phyloP scores from a whole-genome alignment of 352 stramenopile species.

The Globisporangium middletonii region DNA sequence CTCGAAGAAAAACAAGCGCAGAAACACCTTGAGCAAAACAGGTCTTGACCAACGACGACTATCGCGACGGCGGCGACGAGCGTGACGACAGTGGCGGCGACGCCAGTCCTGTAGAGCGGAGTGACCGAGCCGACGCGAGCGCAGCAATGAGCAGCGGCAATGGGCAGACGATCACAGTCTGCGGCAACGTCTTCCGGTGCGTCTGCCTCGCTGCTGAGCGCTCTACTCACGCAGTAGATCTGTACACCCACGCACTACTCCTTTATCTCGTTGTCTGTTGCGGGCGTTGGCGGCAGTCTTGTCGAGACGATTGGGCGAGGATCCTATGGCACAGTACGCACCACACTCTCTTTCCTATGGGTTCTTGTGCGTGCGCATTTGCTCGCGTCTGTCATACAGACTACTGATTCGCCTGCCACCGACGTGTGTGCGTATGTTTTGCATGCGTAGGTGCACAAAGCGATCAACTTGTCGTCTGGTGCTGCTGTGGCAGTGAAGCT shows the following conservation, averaged over 20 bases:
- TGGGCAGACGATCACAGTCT: conserved; percentile 73
- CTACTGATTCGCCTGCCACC: background rate
- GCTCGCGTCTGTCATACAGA: background rate
- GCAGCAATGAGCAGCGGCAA: conserved; percentile 49
- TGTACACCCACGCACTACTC: background rate
- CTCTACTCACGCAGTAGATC: background rate
- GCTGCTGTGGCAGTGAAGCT: conserved; percentile 78
- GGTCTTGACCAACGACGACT: background rate
- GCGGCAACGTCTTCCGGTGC: conserved; percentile 76
- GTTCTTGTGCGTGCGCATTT: no score
- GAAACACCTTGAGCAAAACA: background rate
- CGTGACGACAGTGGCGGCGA: background rate
- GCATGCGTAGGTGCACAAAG: conserved; percentile 62
- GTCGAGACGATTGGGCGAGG: conserved; percentile 74
- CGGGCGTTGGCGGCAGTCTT: conserved; percentile 27
- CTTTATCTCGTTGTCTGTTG: background rate
- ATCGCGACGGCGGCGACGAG: background rate
- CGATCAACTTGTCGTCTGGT: conserved; percentile 71
- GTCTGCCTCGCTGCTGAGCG: conserved; percentile 2
- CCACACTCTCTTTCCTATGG: no score
- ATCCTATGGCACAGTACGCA: conserved; percentile 73
- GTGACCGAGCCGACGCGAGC: conserved; percentile 10
- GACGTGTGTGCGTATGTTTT: background rate
- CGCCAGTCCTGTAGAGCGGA: background rate
- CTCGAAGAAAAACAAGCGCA: background rate